Base-by-base conservation (phyloP, 2,329 filamentous ascomycete species). In the Drechslerella coelobrocha region DNA sequence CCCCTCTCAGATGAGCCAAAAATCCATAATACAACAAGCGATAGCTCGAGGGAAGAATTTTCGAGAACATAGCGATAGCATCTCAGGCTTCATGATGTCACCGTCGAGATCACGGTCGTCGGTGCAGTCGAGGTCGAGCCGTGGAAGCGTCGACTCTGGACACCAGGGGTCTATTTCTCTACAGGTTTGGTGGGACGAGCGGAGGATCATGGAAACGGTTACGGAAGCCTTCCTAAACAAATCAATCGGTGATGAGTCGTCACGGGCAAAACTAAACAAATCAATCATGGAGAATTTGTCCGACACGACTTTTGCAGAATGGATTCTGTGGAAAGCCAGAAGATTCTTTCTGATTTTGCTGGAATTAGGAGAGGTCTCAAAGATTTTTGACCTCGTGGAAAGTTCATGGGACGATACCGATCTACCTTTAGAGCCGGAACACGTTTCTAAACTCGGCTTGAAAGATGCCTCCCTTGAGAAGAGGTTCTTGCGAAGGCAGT, bases 391-490 rank as follows among this genome's bases (percentile, higher is more conserved):
- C 43, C 82, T 90, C 53, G 85, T 92, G 61, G 89, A 92, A 77
- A 86, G 89, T 75, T 88, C 87, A 19, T 91, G 88, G 88, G 88
- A 90, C 74, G 89, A 92, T 75, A 84, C 85, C 54, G 89, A 92
- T 78, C 81, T 92, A 50, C 89, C 89, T 4, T 82, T 92, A 48
- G 82, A 86, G 3, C 80, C 84, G 56, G 86, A 89, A 55, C 85
- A 89, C 69, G 83, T 91, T 51, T 83, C 84, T 73, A 84, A 84
- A 50, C 82, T 91, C 10, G 82, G 83, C 23, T 79, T 91, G 50
- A 85, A 85, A 54, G 85, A 90, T 76, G 83, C 86, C 66, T 84
- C 82, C 59, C 77, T 88, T n/a, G 87, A 89, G 75, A 84, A 81
- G 77, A 87, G 83, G 74, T 91, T 92, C 77, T 89, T 87, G 76